phyloP scores from a whole-genome alignment of 2,329 filamentous ascomycete genomes.

The Curvularia sp. region DNA sequence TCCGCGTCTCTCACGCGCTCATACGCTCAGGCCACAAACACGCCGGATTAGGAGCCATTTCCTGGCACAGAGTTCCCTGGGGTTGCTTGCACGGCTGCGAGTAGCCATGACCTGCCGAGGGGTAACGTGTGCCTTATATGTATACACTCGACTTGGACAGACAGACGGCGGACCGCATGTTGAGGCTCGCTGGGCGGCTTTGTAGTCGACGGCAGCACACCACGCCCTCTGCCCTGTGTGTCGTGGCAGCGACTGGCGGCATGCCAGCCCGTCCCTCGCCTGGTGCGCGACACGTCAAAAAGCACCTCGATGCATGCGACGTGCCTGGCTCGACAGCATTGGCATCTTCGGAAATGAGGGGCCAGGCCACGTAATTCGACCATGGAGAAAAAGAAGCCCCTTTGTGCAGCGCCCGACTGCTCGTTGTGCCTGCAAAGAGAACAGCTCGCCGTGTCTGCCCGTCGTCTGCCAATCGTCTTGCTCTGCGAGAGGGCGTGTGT shows the following conservation, averaged over 20 bases:
- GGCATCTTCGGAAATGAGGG: constrained; percentile 17
- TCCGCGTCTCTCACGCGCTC: constrained; percentile 23
- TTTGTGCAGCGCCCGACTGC: constrained; percentile 1
- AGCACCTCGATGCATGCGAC: constrained; percentile 3
- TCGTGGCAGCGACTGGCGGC: not conserved
- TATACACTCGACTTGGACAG: not conserved
- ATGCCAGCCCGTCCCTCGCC: not conserved
- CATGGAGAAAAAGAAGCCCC: constrained; percentile 5
- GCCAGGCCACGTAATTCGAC: constrained; percentile 17
- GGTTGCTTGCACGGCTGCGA: constrained; percentile 19
- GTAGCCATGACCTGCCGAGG: not conserved
- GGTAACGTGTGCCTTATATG: not conserved
- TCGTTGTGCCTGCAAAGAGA: not conserved
- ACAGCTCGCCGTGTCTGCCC: not conserved
- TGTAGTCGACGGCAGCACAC: not conserved
- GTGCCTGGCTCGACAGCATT: constrained; percentile 1
- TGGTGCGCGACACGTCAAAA: constrained; percentile 9
- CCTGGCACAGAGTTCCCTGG: constrained; percentile 25
- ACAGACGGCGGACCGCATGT: not conserved
- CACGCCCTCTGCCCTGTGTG: not conserved
- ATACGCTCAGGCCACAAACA: constrained; percentile 26
- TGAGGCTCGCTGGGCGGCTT: not conserved
- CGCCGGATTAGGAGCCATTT: constrained; percentile 21
- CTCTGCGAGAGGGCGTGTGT: not conserved
- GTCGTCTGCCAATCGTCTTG: not conserved